Evolutionary conservation across 805 yeast species (phyloP).

Genomic region (Clavispora santaluciae): DNA sequence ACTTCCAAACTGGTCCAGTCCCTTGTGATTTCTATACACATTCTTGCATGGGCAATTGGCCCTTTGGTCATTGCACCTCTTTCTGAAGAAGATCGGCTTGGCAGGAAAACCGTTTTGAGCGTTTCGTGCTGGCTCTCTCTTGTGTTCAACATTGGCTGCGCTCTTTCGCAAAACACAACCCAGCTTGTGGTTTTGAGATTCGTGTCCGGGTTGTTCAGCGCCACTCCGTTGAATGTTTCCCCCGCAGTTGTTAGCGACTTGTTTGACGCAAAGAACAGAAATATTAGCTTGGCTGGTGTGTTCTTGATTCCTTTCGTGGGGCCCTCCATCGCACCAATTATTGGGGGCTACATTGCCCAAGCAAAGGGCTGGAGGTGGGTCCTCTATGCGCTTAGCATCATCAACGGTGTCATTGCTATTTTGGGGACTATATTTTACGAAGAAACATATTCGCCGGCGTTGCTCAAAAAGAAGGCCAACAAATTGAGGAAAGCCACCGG

Average conservation of each 20-base stretch:
- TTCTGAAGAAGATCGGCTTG: conserved; percentile 33
- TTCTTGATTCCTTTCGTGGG: conserved; percentile 35
- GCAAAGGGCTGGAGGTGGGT: conserved; percentile 35
- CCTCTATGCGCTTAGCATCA: conserved; percentile 29
- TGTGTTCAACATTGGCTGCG: conserved; percentile 33
- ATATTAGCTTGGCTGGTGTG: conserved; percentile 32
- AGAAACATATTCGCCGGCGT: conserved; percentile 35
- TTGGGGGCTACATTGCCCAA: conserved; percentile 32
- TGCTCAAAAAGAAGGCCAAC: conserved; percentile 25
- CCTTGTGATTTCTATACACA: conserved; percentile 32
- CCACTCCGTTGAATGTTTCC: conserved; percentile 34
- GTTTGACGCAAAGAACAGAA: conserved; percentile 29
- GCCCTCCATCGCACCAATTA: conserved; percentile 35
- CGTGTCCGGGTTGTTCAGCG: conserved; percentile 35
- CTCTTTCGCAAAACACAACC: conserved; percentile 28
- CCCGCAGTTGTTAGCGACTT: conserved; percentile 38
- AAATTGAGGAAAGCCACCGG: conserved; percentile 30
- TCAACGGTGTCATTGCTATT: conserved; percentile 31
- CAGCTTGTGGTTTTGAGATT: conserved; percentile 32
- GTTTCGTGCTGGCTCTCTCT: conserved; percentile 31
- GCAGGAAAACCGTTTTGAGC: conserved; percentile 31
- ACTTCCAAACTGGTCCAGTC: conserved; percentile 21
- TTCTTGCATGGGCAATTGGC: conserved; percentile 38
- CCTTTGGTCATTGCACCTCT: conserved; percentile 37
- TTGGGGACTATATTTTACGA: conserved; percentile 25